Percentiles rank a stretch among this genome's conserved stretches.
Evolutionary conservation across 192 early-diverging fungal species (phyloP).

Genomic region (Mortierella alpina): DNA sequence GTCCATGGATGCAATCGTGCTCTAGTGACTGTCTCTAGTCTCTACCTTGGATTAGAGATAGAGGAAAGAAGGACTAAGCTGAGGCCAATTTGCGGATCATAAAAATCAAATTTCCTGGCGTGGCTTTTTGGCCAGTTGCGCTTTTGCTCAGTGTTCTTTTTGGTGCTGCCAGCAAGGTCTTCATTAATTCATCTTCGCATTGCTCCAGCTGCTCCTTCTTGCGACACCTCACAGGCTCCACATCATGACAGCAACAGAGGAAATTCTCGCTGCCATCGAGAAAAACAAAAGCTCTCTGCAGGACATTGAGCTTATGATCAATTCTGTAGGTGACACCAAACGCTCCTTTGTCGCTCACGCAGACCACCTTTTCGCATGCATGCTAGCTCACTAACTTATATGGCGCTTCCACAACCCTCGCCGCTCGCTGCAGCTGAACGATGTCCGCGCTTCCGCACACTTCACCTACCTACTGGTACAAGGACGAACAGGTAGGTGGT

Average conservation of each 20-base stretch:
- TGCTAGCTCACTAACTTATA: too few relatives aligned
- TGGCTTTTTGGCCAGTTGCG: too few relatives aligned
- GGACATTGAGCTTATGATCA: slow-evolving; percentile 53
- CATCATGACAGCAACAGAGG: slow-evolving; percentile 16
- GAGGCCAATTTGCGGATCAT: background rate
- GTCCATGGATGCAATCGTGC: slow-evolving; percentile 3
- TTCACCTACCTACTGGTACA: slow-evolving; percentile 42
- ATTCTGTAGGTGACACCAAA: slow-evolving; percentile 20
- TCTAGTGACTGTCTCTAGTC: slow-evolving; percentile 35
- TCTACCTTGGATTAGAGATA: slow-evolving; percentile 52
- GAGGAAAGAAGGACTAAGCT: slow-evolving; percentile 42
- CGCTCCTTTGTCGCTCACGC: background rate
- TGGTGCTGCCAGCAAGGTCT: too few relatives aligned
- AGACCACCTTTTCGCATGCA: too few relatives aligned
- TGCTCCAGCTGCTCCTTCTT: slow-evolving; percentile 1
- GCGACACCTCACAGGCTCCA: background rate
- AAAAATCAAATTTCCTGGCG: slow-evolving; percentile 14
- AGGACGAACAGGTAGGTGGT: slow-evolving; percentile 32
- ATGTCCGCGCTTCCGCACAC: slow-evolving; percentile 46
- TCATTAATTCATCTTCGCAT: background rate
- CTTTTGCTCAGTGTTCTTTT: too few relatives aligned
- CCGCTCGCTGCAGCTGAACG: slow-evolving; percentile 12
- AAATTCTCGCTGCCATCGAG: slow-evolving; percentile 22
- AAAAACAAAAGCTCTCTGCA: slow-evolving; percentile 30
- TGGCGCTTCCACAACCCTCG: too few relatives aligned